Evolutionary conservation across 768 basidiomycete genomes (phyloP).

Genomic region (Mycena kentingensis): DNA sequence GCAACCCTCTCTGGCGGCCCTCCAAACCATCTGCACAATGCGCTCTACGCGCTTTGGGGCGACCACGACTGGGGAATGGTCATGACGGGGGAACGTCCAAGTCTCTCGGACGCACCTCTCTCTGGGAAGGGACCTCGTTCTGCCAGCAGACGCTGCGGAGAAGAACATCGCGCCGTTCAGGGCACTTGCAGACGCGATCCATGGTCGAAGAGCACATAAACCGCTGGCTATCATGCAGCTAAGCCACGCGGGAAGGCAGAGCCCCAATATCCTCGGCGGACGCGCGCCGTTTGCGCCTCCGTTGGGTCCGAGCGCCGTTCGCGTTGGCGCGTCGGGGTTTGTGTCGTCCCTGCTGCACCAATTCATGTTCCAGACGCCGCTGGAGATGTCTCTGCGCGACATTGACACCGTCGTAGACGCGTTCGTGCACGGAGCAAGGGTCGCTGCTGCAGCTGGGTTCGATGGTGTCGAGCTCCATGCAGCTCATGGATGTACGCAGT

Average conservation of each 20-base stretch:
- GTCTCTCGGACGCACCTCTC: slow-evolving; percentile 63
- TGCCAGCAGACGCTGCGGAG: slow-evolving; percentile 49
- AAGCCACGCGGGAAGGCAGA: slow-evolving; percentile 83
- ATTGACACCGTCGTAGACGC: slow-evolving; percentile 59
- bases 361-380: slow-evolving; percentile 65
- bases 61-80: slow-evolving; percentile 84
- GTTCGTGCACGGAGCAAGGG: slow-evolving; percentile 68
- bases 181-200: slow-evolving; percentile 52
- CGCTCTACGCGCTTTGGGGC: slow-evolving; percentile 77
- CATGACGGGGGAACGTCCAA: slow-evolving; percentile 83
- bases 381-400: slow-evolving; percentile 57
- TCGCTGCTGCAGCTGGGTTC: slow-evolving; percentile 72
- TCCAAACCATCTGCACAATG: slow-evolving; percentile 64
- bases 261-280: slow-evolving; percentile 69
- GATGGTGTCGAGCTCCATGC: slow-evolving; percentile 87
- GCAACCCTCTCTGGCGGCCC: slow-evolving; percentile 64
- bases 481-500: slow-evolving; percentile 78
- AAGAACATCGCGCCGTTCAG: slow-evolving; percentile 52
- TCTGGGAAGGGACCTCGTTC: slow-evolving; percentile 70
- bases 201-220: slow-evolving; percentile 29
- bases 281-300: slow-evolving; percentile 62
- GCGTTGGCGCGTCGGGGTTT: slow-evolving; percentile 39
- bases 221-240: slow-evolving; percentile 79
- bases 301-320: slow-evolving; percentile 69
- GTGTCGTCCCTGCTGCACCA: slow-evolving; percentile 44